Percentiles rank a stretch among this genome's conserved stretches.
Conservation (phyloP, 2,329 filamentous ascomycete genomes). For the Colletotrichum higginsianum region DNA sequence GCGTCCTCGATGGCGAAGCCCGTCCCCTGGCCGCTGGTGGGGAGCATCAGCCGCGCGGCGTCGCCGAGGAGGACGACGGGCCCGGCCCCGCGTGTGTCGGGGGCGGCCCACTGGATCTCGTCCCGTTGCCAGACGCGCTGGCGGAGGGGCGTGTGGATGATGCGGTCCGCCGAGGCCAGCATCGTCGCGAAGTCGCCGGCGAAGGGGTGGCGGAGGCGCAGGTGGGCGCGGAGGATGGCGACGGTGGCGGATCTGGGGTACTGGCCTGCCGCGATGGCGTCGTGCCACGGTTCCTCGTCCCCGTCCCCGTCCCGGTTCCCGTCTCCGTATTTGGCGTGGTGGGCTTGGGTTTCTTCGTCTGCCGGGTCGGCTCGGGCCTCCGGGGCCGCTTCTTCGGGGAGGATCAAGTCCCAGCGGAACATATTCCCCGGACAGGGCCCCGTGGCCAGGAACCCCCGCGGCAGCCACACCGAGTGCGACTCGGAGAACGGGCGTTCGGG, state of each 20-base stretch:
- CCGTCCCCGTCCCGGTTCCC: neutral
- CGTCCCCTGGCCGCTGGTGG: constrained; percentile 48
- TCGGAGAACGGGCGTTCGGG: constrained; percentile 39
- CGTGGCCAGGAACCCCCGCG: constrained; percentile 43
- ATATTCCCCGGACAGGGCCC: constrained; percentile 43
- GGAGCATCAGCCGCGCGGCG: constrained; percentile 46
- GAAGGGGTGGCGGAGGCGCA: constrained; percentile 43
- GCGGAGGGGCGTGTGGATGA: constrained; percentile 46
- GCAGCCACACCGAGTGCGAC: constrained; percentile 42
- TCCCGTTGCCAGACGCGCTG: constrained; percentile 46
- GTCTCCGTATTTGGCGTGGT: neutral
- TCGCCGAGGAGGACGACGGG: constrained; percentile 46
- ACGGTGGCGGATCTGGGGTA: constrained; percentile 28
- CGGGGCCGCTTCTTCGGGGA: constrained; percentile 43
- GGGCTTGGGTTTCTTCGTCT: neutral
- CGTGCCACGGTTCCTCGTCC: constrained; percentile 12
- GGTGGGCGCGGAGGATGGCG: constrained; percentile 21
- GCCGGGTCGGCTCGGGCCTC: neutral
- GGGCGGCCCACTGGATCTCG: constrained; percentile 44
- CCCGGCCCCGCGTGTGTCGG: neutral
- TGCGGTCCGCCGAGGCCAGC: constrained; percentile 45
- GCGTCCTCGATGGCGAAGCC: constrained; percentile 48
- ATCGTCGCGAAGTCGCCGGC: constrained; percentile 44
- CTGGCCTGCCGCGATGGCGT: constrained; percentile 20
- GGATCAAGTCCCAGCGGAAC: constrained; percentile 47